These are phyloP conservation scores for Tylopilus orsonianus DNA, from an alignment of 1,284 basidiomycete genomes.

Conservation along the genomic window DNA sequence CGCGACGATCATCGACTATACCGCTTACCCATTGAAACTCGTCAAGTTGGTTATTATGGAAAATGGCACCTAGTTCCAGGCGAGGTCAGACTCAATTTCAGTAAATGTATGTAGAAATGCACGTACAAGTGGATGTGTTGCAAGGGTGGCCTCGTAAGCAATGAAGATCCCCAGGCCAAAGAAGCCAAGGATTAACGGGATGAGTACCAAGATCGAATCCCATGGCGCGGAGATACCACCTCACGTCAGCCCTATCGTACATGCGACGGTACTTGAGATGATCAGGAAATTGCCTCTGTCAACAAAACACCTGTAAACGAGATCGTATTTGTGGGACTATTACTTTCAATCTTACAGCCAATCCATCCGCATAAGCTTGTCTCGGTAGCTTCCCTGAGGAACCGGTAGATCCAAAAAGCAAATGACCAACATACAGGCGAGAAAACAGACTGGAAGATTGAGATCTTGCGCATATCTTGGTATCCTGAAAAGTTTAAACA, in stretches of 20 bases:
- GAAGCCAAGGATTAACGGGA: constrained; percentile 43
- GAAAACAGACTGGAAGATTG: constrained; percentile 14
- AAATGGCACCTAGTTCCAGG: constrained; percentile 15
- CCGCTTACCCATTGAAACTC: constrained; percentile 16
- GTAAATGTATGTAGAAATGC: not conserved
- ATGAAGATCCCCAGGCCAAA: constrained; percentile 26
- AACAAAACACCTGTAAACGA: not conserved
- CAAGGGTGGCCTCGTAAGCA: constrained; percentile 14
- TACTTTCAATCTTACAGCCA: constrained; percentile 10
- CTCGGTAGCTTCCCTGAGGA: constrained; percentile 8
- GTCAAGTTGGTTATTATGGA: constrained; percentile 14
- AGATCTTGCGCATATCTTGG: constrained; percentile 14
- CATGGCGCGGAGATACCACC: constrained; percentile 34
- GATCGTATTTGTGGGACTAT: not conserved
- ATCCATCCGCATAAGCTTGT: constrained; percentile 17
- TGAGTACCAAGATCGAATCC: constrained; percentile 41
- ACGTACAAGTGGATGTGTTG: constrained; percentile 17
- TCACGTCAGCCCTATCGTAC: constrained; percentile 15
- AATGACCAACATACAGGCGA: constrained; percentile 8
- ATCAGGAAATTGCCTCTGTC: constrained; percentile 14
- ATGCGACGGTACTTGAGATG: constrained; percentile 13
- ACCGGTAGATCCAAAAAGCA: constrained; percentile 14
- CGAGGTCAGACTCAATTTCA: not conserved
- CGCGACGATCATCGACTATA: not conserved
- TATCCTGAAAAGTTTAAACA: too few species aligned